These are phyloP conservation scores for Alternaria arbusti DNA, from an alignment of 2,329 filamentous ascomycete species.

Conservation along the genomic window DNA sequence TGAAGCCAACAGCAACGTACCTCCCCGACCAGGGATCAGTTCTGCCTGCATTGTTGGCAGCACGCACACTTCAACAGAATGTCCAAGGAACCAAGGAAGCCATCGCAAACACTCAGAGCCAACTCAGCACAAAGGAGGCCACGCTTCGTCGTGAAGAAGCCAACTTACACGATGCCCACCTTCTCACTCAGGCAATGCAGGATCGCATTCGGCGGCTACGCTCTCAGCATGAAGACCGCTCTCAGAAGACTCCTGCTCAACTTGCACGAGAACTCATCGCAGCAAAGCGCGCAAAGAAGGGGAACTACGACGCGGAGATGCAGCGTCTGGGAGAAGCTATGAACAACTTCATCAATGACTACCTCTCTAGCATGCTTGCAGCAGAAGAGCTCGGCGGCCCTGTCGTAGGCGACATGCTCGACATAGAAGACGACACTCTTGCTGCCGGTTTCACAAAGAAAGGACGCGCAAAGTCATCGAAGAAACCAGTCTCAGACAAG, in stretches of 20 bases:
- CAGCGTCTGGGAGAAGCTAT: conserved; percentile 67
- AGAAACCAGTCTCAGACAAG: conserved; percentile 41
- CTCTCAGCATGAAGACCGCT: conserved; percentile 62
- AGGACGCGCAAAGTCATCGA: conserved; percentile 53
- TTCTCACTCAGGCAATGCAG: conserved; percentile 57
- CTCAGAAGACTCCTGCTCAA: conserved; percentile 66
- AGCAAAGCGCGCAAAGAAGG: conserved; percentile 65
- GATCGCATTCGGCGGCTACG: conserved; percentile 66
- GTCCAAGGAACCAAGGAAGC: conserved; percentile 69
- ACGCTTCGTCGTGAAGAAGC: conserved; percentile 54
- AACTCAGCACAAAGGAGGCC: conserved; percentile 48
- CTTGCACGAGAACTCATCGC: conserved; percentile 68
- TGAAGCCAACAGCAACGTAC: conserved; percentile 67
- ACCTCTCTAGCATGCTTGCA: conserved; percentile 76
- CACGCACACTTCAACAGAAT: conserved; percentile 70
- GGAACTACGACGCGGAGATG: conserved; percentile 66
- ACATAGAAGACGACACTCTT: conserved; percentile 64
- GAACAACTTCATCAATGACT: conserved; percentile 72
- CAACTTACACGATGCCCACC: conserved; percentile 55
- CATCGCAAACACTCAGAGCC: conserved; percentile 54
- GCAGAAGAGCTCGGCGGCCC: conserved; percentile 85
- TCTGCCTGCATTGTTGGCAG: conserved; percentile 73
- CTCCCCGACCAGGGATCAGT: conserved; percentile 71
- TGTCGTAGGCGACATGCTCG: conserved; percentile 76
- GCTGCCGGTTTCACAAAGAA: conserved; percentile 61